Evolutionary conservation across 306 rosid genomes (phyloP).

Genomic region (Medicago truncatula): DNA sequence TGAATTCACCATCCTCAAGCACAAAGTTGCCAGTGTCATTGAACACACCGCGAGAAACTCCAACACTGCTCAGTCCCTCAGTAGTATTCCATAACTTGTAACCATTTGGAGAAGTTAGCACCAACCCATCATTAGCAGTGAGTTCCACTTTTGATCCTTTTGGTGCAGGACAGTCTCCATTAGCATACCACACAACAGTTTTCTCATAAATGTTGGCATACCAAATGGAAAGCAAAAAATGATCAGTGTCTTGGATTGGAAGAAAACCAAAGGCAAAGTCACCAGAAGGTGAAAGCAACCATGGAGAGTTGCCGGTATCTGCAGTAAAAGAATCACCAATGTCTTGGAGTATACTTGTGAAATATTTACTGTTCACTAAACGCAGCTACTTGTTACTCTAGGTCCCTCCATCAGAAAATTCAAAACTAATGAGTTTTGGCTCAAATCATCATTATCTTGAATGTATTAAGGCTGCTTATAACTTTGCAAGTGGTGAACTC

Average conservation of each 20-base stretch:
- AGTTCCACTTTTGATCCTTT: slow-evolving; percentile 53
- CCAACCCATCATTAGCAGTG: slow-evolving; percentile 41
- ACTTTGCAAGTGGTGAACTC: slow-evolving; percentile 92
- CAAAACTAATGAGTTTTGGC: slow-evolving; percentile 80
- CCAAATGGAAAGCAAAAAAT: slow-evolving; percentile 62
- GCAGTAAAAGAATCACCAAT: background rate
- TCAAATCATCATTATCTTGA: slow-evolving; percentile 95
- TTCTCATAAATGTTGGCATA: slow-evolving; percentile 45
- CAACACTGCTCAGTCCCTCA: background rate
- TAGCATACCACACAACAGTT: slow-evolving; percentile 62
- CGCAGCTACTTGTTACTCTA: slow-evolving; percentile 45
- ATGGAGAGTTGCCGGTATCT: background rate
- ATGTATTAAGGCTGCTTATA: slow-evolving; percentile 92
- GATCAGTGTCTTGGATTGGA: background rate
- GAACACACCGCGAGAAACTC: slow-evolving; percentile 38
- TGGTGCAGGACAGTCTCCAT: slow-evolving; percentile 40
- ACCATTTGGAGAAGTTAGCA: slow-evolving; percentile 47
- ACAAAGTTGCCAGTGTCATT: slow-evolving; percentile 59
- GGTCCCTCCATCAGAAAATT: slow-evolving; percentile 92
- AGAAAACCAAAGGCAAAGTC: background rate
- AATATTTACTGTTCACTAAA: slow-evolving; percentile 32
- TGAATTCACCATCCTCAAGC: slow-evolving; percentile 33
- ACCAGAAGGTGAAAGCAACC: background rate
- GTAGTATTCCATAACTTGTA: slow-evolving; percentile 36
- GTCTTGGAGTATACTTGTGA: slow-evolving; percentile 19